Evolutionary conservation across 345 rosid genomes (phyloP).

Genomic region (Excoecaria agallocha): DNA sequence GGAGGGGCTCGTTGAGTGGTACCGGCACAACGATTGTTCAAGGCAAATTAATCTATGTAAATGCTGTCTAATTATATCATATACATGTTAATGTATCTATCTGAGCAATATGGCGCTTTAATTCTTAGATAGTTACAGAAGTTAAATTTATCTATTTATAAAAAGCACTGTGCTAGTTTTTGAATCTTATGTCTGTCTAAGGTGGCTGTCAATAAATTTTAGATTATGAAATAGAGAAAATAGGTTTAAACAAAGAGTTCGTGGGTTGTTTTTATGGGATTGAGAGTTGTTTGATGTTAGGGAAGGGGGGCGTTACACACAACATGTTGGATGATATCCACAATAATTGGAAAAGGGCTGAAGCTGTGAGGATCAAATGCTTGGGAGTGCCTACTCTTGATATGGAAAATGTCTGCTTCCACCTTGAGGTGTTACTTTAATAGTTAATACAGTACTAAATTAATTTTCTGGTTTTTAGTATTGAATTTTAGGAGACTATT

Average conservation of each 20-base stretch:
- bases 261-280: too few species aligned
- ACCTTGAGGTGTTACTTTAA: constrained; percentile 62
- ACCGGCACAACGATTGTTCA: constrained; percentile 72
- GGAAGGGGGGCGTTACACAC: constrained; percentile 88
- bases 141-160: too few species aligned
- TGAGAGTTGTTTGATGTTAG: constrained; percentile 24
- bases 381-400: constrained; percentile 90
- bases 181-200: background rate
- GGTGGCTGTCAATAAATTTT: background rate
- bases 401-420: constrained; percentile 83
- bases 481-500: constrained; percentile 5
- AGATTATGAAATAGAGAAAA: background rate
- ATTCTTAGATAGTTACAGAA: background rate
- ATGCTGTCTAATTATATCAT: background rate
- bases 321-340: constrained; percentile 91
- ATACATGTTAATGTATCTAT: too few species aligned
- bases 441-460: constrained; percentile 1
- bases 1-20: constrained; percentile 69
- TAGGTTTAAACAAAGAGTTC: background rate
- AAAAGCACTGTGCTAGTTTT: too few species aligned
- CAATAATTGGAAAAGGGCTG: constrained; percentile 85
- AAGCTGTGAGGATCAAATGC: constrained; percentile 90
- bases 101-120: too few species aligned
- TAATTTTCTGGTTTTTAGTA: background rate
- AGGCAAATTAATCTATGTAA: constrained; percentile 85